Conservation (phyloP, 345 rosid genomes). For the Psidium friedrichsthalianum region DNA sequence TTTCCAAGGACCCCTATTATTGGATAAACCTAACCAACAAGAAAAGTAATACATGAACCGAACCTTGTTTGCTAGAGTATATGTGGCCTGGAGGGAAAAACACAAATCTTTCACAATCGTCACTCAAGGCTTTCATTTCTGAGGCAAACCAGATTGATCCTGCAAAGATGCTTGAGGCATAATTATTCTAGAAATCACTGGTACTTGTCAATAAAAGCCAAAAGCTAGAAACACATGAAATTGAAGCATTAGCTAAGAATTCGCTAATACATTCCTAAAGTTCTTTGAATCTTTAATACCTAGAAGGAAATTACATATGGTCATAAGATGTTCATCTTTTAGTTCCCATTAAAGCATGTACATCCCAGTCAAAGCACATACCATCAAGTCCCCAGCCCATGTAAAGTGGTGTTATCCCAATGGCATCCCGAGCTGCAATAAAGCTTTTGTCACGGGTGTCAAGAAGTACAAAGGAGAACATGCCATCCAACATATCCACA, state of each 20-base stretch:
- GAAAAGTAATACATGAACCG: not conserved
- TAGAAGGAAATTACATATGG: not conserved
- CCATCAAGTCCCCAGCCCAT: constrained; percentile 97
- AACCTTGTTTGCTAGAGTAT: constrained; percentile 77
- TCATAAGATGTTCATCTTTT: not conserved
- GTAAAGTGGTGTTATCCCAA: constrained; percentile 90
- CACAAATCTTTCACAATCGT: constrained; percentile 89
- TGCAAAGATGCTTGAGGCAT: constrained; percentile 5
- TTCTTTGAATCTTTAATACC: not conserved
- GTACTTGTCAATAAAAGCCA: not conserved
- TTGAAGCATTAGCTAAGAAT: not conserved
- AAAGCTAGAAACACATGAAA: not conserved
- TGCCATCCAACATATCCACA: constrained; percentile 88
- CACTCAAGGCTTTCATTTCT: constrained; percentile 81
- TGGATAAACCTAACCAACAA: not conserved
- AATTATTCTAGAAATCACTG: not conserved
- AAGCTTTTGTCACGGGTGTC: constrained; percentile 80
- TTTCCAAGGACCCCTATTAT: not conserved
- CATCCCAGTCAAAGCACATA: constrained; percentile 6
- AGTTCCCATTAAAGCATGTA: not conserved
- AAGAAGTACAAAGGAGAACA: constrained; percentile 88
- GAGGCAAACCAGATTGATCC: constrained; percentile 93
- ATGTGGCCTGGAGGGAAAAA: constrained; percentile 86
- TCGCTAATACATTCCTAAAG: not conserved
- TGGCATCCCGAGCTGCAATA: constrained; percentile 91